phyloP scores from a whole-genome alignment of 345 rosid genomes.

The Jatropha curcas region DNA sequence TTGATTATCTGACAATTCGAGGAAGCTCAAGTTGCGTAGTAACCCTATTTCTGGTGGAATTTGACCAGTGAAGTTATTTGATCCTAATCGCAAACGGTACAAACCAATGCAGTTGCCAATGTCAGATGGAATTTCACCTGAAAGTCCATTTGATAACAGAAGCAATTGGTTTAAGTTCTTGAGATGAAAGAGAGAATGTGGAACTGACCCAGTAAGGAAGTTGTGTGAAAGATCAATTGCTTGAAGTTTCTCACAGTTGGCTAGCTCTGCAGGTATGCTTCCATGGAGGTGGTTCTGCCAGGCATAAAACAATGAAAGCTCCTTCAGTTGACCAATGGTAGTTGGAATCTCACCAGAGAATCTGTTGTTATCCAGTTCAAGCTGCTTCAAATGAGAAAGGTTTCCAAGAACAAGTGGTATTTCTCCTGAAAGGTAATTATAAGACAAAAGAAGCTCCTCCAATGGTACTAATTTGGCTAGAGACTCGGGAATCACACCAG shows the following conservation, averaged over 20 bases:
- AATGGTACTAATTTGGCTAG: constrained; percentile 41
- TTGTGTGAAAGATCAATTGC: constrained; percentile 71
- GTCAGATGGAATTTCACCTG: constrained; percentile 55
- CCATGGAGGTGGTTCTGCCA: constrained; percentile 72
- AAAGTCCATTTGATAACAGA: constrained; percentile 56
- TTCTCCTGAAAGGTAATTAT: constrained; percentile 53
- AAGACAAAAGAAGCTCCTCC: constrained; percentile 63
- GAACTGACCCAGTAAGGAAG: constrained; percentile 55
- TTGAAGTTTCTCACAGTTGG: constrained; percentile 56
- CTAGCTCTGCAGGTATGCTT: constrained; percentile 54
- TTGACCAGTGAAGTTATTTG: constrained; percentile 50
- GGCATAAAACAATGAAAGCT: constrained; percentile 59
- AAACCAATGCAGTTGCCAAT: constrained; percentile 57
- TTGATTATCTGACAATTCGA: constrained; percentile 58
- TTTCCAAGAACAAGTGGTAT: constrained; percentile 49
- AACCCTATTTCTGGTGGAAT: constrained; percentile 55
- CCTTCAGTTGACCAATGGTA: constrained; percentile 49
- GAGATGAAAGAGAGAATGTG: constrained; percentile 56
- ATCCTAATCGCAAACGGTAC: constrained; percentile 59
- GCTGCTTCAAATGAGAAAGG: constrained; percentile 49
- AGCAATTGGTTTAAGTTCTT: constrained; percentile 53
- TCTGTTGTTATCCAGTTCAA: constrained; percentile 62
- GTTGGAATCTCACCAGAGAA: constrained; percentile 58
- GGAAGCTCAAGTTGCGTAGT: constrained; percentile 50
- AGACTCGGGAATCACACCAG: constrained; percentile 49